These are phyloP conservation scores for Xylaria telfairii DNA, from an alignment of 495 filamentous ascomycete species.

Conservation along the genomic window DNA sequence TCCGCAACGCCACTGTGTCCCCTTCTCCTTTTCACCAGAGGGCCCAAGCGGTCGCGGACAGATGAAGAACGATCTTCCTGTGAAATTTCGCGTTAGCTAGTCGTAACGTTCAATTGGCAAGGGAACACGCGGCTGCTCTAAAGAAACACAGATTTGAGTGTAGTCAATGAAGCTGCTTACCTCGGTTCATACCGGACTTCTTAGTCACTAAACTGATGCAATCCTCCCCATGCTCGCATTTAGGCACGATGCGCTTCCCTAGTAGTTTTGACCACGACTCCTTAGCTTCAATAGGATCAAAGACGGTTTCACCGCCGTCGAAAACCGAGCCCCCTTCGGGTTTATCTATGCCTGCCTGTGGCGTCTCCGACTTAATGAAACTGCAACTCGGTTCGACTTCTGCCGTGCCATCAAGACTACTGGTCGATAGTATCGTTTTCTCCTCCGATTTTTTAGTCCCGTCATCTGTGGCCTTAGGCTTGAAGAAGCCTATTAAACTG, in stretches of 20 bases:
- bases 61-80: constrained; percentile 84
- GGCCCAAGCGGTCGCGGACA: constrained; percentile 83
- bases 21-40: constrained; percentile 78
- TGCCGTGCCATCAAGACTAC: constrained; percentile 26
- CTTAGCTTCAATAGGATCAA: constrained; percentile 76
- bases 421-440: constrained; percentile 13
- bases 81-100: background rate
- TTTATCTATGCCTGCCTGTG: constrained; percentile 9
- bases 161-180: constrained; percentile 37
- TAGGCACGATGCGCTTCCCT: constrained; percentile 72
- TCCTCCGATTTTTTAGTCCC: constrained; percentile 3
- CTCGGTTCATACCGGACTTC: constrained; percentile 82
- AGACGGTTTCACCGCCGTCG: constrained; percentile 44
- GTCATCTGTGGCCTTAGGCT: constrained; percentile 53
- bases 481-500: constrained; percentile 85
- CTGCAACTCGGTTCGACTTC: constrained; percentile 21
- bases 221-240: constrained; percentile 87
- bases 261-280: constrained; percentile 89
- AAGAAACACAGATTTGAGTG: background rate
- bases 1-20: constrained; percentile 81
- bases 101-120: background rate
- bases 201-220: constrained; percentile 83
- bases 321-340: background rate
- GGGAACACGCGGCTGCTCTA: background rate
- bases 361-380: background rate